These are phyloP conservation scores for Obba rivulosa DNA, from an alignment of 768 basidiomycete species.

Conservation along the genomic window DNA sequence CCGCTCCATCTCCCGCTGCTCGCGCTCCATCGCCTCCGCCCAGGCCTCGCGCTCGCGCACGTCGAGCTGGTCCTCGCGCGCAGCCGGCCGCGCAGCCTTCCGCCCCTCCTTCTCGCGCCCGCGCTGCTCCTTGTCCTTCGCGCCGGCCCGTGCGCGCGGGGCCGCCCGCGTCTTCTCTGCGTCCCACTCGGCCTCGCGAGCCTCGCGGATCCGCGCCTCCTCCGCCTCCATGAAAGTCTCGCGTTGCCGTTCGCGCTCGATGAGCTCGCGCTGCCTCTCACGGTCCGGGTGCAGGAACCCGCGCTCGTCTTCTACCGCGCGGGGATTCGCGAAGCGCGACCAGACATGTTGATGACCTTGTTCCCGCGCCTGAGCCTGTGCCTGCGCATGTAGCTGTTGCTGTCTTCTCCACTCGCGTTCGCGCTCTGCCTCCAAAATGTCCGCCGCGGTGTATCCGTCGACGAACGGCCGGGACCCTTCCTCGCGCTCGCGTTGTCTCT, in stretches of 20 bases:
- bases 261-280: conserved; percentile 11
- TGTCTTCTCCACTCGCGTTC: conserved; percentile 15
- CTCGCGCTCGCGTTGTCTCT: conserved; percentile 5
- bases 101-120: conserved; percentile 12
- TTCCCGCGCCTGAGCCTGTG: conserved; percentile 1
- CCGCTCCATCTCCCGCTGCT: conserved; percentile 8
- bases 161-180: neutral
- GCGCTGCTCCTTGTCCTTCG: neutral
- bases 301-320: conserved; percentile 4
- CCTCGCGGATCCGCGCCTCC: conserved; percentile 9
- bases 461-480: conserved; percentile 6
- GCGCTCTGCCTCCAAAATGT: conserved; percentile 11
- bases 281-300: conserved; percentile 9
- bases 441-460: neutral
- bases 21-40: conserved; percentile 16
- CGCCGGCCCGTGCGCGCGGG: neutral
- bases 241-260: conserved; percentile 8
- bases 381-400: conserved; percentile 5
- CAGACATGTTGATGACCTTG: conserved; percentile 8
- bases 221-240: conserved; percentile 21
- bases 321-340: conserved; percentile 8
- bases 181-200: neutral
- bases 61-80: conserved; percentile 8
- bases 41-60: conserved; percentile 9
- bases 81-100: neutral